Percentiles rank a stretch among this genome's conserved stretches.
Evolutionary conservation across 2,329 filamentous ascomycete genomes (phyloP).

Genomic region (Plenodomus biglobosus): DNA sequence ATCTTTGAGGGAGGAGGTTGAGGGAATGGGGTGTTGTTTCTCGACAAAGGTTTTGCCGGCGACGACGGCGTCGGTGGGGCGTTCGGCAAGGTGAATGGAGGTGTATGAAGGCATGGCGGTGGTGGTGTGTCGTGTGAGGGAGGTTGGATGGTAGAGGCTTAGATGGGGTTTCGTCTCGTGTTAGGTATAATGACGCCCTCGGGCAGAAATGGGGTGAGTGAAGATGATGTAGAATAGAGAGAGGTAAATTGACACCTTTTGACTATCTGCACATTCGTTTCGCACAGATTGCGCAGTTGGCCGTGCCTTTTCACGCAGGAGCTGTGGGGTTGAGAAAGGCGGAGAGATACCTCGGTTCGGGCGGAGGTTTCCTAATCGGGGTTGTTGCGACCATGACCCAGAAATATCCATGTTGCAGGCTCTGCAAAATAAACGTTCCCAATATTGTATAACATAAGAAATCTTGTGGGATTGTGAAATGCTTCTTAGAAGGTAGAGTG

Average conservation of each 20-base stretch:
- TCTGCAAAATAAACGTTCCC: not conserved
- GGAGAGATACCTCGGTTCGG: slow-evolving; percentile 29
- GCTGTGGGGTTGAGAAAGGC: slow-evolving; percentile 17
- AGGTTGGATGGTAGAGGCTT: not conserved
- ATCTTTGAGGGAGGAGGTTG: slow-evolving; percentile 57
- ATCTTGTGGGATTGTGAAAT: too few species aligned
- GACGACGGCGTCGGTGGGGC: slow-evolving; percentile 62
- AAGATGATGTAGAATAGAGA: not conserved
- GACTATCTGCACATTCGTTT: slow-evolving; percentile 2
- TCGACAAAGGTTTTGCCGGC: slow-evolving; percentile 66
- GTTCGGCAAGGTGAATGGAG: slow-evolving; percentile 62
- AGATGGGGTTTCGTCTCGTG: slow-evolving; percentile 1
- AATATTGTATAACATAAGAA: too few species aligned
- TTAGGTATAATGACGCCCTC: not conserved
- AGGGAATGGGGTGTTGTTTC: slow-evolving; percentile 53
- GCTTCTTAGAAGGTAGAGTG: too few species aligned
- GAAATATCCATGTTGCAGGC: not conserved
- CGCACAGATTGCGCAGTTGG: slow-evolving; percentile 19
- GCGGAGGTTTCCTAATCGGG: slow-evolving; percentile 11
- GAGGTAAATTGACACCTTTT: slow-evolving; percentile 1
- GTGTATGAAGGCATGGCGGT: slow-evolving; percentile 46
- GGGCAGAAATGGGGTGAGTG: not conserved
- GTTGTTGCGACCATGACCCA: not conserved
- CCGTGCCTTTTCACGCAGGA: slow-evolving; percentile 8
- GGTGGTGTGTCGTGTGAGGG: not conserved